Evolutionary conservation across 78 protist species (phyloP).

Genomic region (Parvularia atlantis): DNA sequence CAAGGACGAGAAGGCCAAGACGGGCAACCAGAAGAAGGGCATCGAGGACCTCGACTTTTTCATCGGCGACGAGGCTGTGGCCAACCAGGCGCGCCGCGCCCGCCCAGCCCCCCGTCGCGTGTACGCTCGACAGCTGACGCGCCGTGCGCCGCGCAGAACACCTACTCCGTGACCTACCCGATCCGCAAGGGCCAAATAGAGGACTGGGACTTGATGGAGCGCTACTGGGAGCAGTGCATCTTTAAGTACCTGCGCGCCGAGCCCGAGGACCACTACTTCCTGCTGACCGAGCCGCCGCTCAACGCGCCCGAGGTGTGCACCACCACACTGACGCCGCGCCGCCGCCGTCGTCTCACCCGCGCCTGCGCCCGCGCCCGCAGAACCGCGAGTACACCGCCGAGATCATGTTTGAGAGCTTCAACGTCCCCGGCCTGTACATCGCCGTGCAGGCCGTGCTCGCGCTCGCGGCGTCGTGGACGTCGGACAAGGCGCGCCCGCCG

Average conservation of each 20-base stretch:
- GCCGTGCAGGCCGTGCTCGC: conserved; percentile 99
- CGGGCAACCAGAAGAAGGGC: conserved; percentile 13
- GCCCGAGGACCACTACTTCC: conserved; percentile 95
- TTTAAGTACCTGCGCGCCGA: conserved; percentile 94
- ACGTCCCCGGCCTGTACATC: conserved; percentile 95
- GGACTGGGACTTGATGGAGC: conserved; percentile 97
- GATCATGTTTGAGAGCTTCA: conserved; percentile 98
- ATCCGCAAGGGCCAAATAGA: conserved; percentile 87
- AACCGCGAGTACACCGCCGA: conserved; percentile 98
- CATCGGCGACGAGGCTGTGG: conserved; percentile 85
- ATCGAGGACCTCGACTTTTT: conserved; percentile 94
- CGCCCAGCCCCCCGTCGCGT: no score
- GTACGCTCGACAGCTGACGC: conserved; percentile 29
- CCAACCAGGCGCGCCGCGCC: no score
- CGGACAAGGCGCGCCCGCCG: conserved; percentile 1
- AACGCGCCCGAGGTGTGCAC: no score
- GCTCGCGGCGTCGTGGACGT: conserved; percentile 86
- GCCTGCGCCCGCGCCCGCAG: no score
- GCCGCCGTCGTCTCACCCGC: no score
- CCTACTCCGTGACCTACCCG: conserved; percentile 70
- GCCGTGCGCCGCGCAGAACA: conserved; percentile 50
- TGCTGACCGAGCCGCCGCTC: conserved; percentile 96
- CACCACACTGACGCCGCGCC: no score
- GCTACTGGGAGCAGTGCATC: conserved; percentile 92
- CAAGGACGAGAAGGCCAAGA: conserved; percentile 18